Conservation (phyloP, 1,284 basidiomycete genomes). For the Bjerkandera adusta region DNA sequence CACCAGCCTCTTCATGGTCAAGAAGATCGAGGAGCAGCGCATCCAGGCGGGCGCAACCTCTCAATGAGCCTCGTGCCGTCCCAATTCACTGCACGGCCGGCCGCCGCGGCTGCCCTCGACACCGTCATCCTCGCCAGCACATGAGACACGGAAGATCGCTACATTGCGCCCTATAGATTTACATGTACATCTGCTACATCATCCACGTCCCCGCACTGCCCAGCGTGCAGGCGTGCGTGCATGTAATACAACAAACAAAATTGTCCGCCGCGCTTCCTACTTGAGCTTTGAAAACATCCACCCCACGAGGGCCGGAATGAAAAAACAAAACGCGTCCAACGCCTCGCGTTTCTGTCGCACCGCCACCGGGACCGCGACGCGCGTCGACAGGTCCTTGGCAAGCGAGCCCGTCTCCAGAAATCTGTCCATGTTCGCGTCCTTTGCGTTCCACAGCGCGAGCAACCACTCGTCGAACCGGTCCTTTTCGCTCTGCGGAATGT, state of each 20-base stretch:
- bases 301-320: conserved; percentile 54
- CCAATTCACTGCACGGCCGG: too few relatives aligned
- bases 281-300: conserved; percentile 47
- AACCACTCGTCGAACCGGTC: conserved; percentile 84
- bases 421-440: conserved; percentile 72
- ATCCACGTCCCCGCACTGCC: too few relatives aligned
- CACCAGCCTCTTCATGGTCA: conserved; percentile 85
- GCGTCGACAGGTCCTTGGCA: conserved; percentile 25
- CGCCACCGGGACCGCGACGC: conserved; percentile 57
- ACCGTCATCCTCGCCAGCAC: too few relatives aligned
- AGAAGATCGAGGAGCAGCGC: conserved; percentile 64
- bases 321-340: conserved; percentile 67
- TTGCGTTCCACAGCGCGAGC: conserved; percentile 75
- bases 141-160: too few relatives aligned
- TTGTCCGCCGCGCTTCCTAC: background rate
- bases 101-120: too few relatives aligned
- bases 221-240: too few relatives aligned
- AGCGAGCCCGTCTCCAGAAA: conserved; percentile 56
- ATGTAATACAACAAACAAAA: background rate
- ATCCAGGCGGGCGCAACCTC: background rate
- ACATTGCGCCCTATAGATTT: too few relatives aligned
- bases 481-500: conserved; percentile 69
- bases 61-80: too few relatives aligned
- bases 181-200: too few relatives aligned
- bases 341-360: conserved; percentile 52